Base-by-base conservation (phyloP, 805 yeast genomes). In the Cyberlindnera samutprakarnensis region DNA sequence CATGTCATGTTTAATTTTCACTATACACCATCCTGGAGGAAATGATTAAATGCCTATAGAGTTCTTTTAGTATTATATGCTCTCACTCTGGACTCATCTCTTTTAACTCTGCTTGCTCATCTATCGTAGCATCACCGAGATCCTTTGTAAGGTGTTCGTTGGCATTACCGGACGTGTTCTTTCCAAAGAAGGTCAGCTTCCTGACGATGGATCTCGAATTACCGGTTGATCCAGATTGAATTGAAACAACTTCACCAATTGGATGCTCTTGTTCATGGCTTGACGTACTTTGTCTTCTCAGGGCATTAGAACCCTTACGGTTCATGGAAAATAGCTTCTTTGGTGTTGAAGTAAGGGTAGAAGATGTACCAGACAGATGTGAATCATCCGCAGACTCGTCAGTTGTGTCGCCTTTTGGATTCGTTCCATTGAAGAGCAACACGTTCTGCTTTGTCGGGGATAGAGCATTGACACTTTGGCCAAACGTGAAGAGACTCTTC, bases 401-500 rank as follows among this genome's bases (percentile, higher is more conserved):
- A 17, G 30, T 31, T 2, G 28, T 25, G 18, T 42, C 43, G 22
- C 30, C 31, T 26, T 38, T 44, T 2, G 41, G 27, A 11, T 44
- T 41, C 12, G 47, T 39, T 2, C 22, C 25, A 2, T 36, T 18
- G 12, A 31, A 6, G 21, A 39, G 20, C 7, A 23, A 24, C 7
- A 24, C 20, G 14, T 14, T 9, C 23, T 35, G 34, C 32, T 44
- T 46, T 10, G 38, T 29, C 16, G 53, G 51, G 0, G 53, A 46
- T 27, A 38, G 43, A 7, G 41, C 38, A 25, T 11, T 28, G 19
- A 25, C 30, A 25, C 38, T 38, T 7, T 30, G 30, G 9, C 68
- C 66, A 43, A 63, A 57, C 26, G 56, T 49, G 40, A 60, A 59
- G 14, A 63, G 43, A 25, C 49, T 53, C 31, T 49, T 53, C 30